Evolutionary conservation across 208 protist species (phyloP).

Genomic region (Acanthamoeba castellanii): DNA sequence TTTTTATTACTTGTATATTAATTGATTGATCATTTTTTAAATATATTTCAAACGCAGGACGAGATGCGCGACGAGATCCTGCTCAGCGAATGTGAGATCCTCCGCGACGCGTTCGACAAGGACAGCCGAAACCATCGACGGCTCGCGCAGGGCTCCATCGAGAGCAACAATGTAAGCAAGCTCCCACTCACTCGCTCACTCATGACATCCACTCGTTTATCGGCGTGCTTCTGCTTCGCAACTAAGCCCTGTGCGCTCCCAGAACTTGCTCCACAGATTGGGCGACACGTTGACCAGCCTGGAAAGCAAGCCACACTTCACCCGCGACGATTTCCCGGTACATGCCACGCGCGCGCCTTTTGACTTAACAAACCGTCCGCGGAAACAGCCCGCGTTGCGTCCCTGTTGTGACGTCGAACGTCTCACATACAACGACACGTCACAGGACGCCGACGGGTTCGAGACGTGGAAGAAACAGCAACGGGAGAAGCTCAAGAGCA

Average conservation of each 20-base stretch:
- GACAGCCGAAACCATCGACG: neutral
- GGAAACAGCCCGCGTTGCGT: neutral
- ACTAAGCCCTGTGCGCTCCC: neutral
- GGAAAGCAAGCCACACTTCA: neutral
- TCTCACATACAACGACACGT: neutral
- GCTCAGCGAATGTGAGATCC: neutral
- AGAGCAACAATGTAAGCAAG: neutral
- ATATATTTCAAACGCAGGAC: neutral
- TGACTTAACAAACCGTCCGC: neutral
- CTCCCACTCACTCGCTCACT: neutral
- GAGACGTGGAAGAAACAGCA: conserved; percentile 37
- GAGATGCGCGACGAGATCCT: conserved; percentile 26
- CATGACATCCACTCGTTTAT: no score
- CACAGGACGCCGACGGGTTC: neutral
- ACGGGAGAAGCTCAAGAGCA: neutral
- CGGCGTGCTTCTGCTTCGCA: no score
- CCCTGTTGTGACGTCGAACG: neutral
- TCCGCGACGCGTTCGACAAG: neutral
- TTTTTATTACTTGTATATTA: no score
- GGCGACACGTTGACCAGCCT: neutral
- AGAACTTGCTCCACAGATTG: conserved; percentile 17
- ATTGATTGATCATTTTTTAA: no score
- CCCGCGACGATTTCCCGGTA: conserved; percentile 17
- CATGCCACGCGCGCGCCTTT: neutral
- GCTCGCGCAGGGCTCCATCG: neutral